Evolutionary conservation across 2,329 filamentous ascomycete species (phyloP).

Genomic region (Colletotrichum spaethianum): DNA sequence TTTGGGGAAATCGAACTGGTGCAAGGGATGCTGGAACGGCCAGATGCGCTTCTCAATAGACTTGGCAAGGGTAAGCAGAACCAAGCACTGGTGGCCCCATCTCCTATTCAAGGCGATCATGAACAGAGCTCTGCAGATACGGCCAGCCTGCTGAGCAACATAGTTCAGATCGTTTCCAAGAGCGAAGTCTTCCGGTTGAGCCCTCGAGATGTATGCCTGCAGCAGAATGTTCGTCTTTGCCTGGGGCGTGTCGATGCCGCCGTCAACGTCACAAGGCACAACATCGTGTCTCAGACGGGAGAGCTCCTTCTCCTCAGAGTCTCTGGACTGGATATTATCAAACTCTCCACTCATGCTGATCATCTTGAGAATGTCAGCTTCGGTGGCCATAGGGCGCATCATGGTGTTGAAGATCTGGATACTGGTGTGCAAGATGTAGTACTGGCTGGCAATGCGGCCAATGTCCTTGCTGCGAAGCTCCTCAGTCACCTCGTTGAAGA

Average conservation of each 20-base stretch:
- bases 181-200: conserved; percentile 92
- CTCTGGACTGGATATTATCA: conserved; percentile 94
- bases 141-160: conserved; percentile 93
- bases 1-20: conserved; percentile 92
- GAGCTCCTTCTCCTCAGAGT: conserved; percentile 92
- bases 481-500: conserved; percentile 95
- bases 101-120: conserved; percentile 96
- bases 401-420: conserved; percentile 96
- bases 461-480: conserved; percentile 95
- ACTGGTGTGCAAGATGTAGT: conserved; percentile 93
- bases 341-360: conserved; percentile 98
- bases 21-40: conserved; percentile 94
- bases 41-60: conserved; percentile 97
- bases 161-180: conserved; percentile 93
- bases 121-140: conserved; percentile 94
- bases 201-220: conserved; percentile 93
- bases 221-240: conserved; percentile 96
- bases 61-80: conserved; percentile 92
- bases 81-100: conserved; percentile 96
- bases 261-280: conserved; percentile 84
- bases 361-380: conserved; percentile 95
- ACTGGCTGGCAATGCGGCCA: conserved; percentile 96
- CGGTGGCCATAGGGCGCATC: conserved; percentile 89
- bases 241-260: conserved; percentile 79
- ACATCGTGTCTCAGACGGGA: conserved; percentile 78